Evolutionary conservation across 2,329 filamentous ascomycete genomes (phyloP), one percentile per base, ranked within the genome.

Genomic region (Lomentospora prolificans): DNA sequence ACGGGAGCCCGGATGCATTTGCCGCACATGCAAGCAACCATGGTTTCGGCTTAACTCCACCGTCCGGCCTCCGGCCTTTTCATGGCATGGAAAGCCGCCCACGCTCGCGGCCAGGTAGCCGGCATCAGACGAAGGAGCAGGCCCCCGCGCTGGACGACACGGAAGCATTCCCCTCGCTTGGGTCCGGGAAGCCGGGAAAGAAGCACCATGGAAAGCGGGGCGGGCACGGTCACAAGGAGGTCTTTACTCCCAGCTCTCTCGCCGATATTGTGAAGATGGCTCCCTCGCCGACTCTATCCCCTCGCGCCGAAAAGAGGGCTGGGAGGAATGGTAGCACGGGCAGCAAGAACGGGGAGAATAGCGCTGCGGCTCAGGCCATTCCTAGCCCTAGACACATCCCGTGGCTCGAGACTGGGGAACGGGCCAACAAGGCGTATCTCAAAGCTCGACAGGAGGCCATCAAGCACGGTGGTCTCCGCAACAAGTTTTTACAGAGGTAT

Each of bases 221-320:
- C 50, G 87, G 88, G 0, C 89, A 95, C 66, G 85, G 86, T 9
- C 80, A 81, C 63, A 89, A 87, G 64, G 86, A 90, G 58, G 84
- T 81, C 58, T 76, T 79, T 27, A 70, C 75, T 0, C 85, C 90
- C 1, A 90, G 84, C 64, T 95, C 90, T 19, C 75, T 99, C 53
- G 92, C 92, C 33, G 94, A 97, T 69, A 87, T 97, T 57, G 90
- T 97, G 57, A 94, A 92, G 67, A 95, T 96, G 88, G 89, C 90
- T 4, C 90, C 92, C 0, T 90, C 90, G 6, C 90, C 90, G n/a
- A 78, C 77, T 1, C 84, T 87, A 3, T 77, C 78, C 48, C 79
- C 76, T 62, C 79, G 76, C 61, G 84, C 78, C 60, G 81, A 81
- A 39, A 84, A 81, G 67, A 86, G 78, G 67, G 69, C 78, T 46